phyloP scores from a whole-genome alignment of 371 early-diverging fungal genomes.

The Zopfochytrium polystomum region DNA sequence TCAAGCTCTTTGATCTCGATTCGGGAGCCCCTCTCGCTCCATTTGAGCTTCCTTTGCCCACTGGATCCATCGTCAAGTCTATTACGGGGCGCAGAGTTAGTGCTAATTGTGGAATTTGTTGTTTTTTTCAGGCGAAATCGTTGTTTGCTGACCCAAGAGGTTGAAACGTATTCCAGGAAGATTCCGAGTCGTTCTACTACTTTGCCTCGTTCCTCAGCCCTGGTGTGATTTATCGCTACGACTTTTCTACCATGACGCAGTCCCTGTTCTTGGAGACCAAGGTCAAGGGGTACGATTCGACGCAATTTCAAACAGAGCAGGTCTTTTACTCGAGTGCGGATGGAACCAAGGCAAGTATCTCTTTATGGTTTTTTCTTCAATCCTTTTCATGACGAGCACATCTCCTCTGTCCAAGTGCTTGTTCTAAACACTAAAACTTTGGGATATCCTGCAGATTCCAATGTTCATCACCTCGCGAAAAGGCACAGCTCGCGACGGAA shows the following conservation, averaged over 20 bases:
- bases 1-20: constrained; percentile 33
- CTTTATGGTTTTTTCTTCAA: background rate
- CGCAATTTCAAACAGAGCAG: constrained; percentile 53
- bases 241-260: constrained; percentile 33
- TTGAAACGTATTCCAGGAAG: constrained; percentile 13
- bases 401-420: background rate
- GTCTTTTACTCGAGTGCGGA: constrained; percentile 61
- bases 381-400: background rate
- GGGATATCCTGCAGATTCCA: constrained; percentile 58
- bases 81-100: constrained; percentile 35
- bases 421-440: background rate
- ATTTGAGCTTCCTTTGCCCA: constrained; percentile 31
- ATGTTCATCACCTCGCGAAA: constrained; percentile 63
- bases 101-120: too few relatives aligned
- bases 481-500: constrained; percentile 47
- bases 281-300: constrained; percentile 44
- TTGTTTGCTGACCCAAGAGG: background rate
- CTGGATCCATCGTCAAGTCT: constrained; percentile 37
- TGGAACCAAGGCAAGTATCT: constrained; percentile 41
- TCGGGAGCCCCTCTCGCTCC: constrained; percentile 29
- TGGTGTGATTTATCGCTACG: constrained; percentile 49
- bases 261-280: constrained; percentile 41
- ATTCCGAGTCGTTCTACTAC: constrained; percentile 47
- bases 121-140: constrained; percentile 1
- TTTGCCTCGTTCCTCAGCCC: constrained; percentile 55